phyloP scores from a whole-genome alignment of 345 rosid species.

The Microcos paniculata region DNA sequence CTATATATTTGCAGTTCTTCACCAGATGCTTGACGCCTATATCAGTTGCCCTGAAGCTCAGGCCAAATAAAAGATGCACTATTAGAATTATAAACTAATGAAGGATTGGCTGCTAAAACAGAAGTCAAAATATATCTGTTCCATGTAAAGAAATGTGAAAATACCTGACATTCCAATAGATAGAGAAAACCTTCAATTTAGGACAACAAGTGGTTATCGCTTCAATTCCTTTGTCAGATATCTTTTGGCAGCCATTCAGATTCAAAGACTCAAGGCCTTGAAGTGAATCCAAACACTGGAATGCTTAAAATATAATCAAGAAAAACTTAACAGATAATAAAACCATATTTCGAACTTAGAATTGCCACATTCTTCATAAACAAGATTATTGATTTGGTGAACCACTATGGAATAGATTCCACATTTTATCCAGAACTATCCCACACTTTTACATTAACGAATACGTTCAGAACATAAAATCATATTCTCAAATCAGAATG shows the following conservation, averaged over 20 bases:
- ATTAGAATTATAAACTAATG: conserved; percentile 9
- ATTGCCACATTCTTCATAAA: background rate
- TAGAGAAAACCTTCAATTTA: conserved; percentile 66
- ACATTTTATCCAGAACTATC: background rate
- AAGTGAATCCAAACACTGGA: conserved; percentile 59
- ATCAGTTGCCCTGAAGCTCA: conserved; percentile 69
- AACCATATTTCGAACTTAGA: background rate
- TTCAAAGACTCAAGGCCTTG: conserved; percentile 67
- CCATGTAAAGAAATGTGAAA: conserved; percentile 12
- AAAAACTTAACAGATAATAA: background rate
- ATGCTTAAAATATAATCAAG: conserved; percentile 15
- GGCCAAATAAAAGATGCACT: background rate
- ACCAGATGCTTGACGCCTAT: conserved; percentile 58
- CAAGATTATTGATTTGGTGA: background rate
- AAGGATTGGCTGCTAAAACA: background rate
- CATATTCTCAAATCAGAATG: background rate
- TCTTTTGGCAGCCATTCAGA: conserved; percentile 93
- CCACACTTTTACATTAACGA: background rate
- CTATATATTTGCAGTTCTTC: conserved; percentile 55
- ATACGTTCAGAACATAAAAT: background rate
- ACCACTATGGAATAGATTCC: background rate
- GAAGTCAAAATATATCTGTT: conserved; percentile 5
- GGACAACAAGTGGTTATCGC: conserved; percentile 62
- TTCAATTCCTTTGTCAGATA: conserved; percentile 80
- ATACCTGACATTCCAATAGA: conserved; percentile 96